Base-by-base conservation (phyloP, 257 asterid species). In the Nicotiana noctiflora region DNA sequence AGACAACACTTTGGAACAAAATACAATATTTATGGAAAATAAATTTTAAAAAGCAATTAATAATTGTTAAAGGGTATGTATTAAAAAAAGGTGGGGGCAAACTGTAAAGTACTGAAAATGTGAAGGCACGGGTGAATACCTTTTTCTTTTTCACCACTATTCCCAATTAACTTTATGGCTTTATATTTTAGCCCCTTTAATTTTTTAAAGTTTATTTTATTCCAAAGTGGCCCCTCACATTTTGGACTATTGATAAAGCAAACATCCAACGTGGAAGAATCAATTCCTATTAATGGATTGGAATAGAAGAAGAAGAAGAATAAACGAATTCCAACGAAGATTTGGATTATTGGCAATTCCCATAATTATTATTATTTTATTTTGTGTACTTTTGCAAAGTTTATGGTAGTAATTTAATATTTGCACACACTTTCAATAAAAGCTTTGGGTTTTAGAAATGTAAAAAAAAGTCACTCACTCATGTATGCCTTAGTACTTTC, bases 321-420 rank as follows among this genome's bases (percentile, higher is more conserved):
- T 84, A 88, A 87, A 85, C 88, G 89, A 90, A 85, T 67, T 79
- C 88, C 90, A 84, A 90, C 84, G 51, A 88, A 84, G 90, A 90
- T 90, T 86, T 90, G 53, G 64, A 81, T 81, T 84, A 21, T 77
- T 85, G 52, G 82, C 51, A 77, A 49, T 83, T 86, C 85, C 89
- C 82, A 83, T 81, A 59, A 51, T 0, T 61, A 27, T 76, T 75
- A 3, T 32, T 56, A 3, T 37, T 55, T 17, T 56, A 77, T 18
- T 70, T 8, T 57, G 4, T 44, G 7, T 15, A 8, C 44, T 51
- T 76, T 27, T 27, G 1, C 29, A 18, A 60, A 10, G 12, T 0
- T 61, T 14, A 11, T 56, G n/a, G 4, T 4, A 9, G 11, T 29
- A 53, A 34, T 32, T 23, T 55, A 31, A 5, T 19, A 4, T 56